These are phyloP conservation scores for Sporothrix mexicana DNA, from an alignment of 2,329 filamentous ascomycete genomes.

Conservation along the genomic window DNA sequence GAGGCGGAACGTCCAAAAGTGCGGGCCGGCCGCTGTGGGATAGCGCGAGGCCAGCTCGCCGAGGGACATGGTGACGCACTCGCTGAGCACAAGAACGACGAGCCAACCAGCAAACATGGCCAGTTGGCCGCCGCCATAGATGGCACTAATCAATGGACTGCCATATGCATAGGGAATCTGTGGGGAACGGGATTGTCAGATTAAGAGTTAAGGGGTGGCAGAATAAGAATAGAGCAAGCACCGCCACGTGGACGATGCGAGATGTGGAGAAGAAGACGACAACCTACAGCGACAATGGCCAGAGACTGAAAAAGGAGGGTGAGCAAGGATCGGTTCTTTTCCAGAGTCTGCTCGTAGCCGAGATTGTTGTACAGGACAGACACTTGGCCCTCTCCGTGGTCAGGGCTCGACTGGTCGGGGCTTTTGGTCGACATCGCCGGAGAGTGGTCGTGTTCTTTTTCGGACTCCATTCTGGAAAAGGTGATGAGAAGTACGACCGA, in stretches of 20 bases:
- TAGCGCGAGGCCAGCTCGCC: constrained; percentile 34
- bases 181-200: no score
- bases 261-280: neutral
- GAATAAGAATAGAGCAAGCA: no score
- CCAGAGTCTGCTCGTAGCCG: constrained; percentile 64
- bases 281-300: constrained; percentile 33
- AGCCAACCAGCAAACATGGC: constrained; percentile 61
- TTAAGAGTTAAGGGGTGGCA: no score
- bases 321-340: constrained; percentile 63
- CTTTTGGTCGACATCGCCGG: no score
- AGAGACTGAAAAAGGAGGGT: constrained; percentile 64
- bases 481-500: no score
- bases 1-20: constrained; percentile 80
- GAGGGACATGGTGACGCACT: constrained; percentile 53
- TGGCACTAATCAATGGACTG: constrained; percentile 34
- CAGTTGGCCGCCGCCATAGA: constrained; percentile 34
- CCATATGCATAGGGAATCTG: constrained; percentile 36
- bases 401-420: neutral
- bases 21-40: constrained; percentile 53
- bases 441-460: neutral
- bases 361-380: constrained; percentile 42
- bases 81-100: constrained; percentile 58
- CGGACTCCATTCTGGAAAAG: no score
- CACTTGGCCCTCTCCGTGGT: neutral
- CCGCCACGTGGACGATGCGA: no score